phyloP scores from a whole-genome alignment of 768 basidiomycete species.

The Naganishia onofrii region DNA sequence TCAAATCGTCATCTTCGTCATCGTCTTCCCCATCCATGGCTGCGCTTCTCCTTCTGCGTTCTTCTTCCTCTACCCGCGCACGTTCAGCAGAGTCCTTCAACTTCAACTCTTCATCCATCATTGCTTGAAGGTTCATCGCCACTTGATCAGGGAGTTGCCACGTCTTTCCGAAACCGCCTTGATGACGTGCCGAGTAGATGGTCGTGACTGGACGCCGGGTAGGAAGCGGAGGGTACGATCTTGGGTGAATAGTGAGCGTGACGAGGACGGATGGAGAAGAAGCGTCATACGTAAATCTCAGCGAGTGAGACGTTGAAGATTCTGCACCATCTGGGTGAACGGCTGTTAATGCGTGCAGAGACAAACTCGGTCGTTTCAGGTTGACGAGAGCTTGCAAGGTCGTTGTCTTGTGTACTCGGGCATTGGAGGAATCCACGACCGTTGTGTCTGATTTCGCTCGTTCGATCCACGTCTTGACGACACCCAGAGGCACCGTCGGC shows the following conservation, averaged over 20 bases:
- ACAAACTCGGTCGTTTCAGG: slow-evolving; percentile 82
- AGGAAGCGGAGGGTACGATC: slow-evolving; percentile 51
- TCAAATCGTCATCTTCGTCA: slow-evolving; percentile 52
- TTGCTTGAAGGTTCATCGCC: slow-evolving; percentile 65
- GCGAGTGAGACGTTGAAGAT: slow-evolving; percentile 52
- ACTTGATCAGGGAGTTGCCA: slow-evolving; percentile 76
- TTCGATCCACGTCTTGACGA: slow-evolving; percentile 77
- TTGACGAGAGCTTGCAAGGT: slow-evolving; percentile 93
- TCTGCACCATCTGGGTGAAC: not conserved
- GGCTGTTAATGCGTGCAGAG: slow-evolving; percentile 53
- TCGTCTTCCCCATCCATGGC: slow-evolving; percentile 29
- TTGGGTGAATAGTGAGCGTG: slow-evolving; percentile 70
- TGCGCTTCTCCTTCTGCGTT: slow-evolving; percentile 1
- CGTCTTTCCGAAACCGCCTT: slow-evolving; percentile 76
- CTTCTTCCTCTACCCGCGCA: slow-evolving; percentile 24
- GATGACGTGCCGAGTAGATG: slow-evolving; percentile 56
- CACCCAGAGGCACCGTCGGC: slow-evolving; percentile 75
- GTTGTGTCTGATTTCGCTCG: slow-evolving; percentile 62
- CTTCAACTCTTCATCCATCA: slow-evolving; percentile 23
- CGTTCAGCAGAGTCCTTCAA: slow-evolving; percentile 18
- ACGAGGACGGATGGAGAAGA: slow-evolving; percentile 81
- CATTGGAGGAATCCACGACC: slow-evolving; percentile 54
- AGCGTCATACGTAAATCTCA: slow-evolving; percentile 81
- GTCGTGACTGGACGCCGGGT: slow-evolving; percentile 57
- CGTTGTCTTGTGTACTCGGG: slow-evolving; percentile 73